A percentile compares a stretch with the other conserved stretches of the same genome.
phyloP scores from a whole-genome alignment of 2,329 filamentous ascomycete species.

The Epichloe glyceriae region DNA sequence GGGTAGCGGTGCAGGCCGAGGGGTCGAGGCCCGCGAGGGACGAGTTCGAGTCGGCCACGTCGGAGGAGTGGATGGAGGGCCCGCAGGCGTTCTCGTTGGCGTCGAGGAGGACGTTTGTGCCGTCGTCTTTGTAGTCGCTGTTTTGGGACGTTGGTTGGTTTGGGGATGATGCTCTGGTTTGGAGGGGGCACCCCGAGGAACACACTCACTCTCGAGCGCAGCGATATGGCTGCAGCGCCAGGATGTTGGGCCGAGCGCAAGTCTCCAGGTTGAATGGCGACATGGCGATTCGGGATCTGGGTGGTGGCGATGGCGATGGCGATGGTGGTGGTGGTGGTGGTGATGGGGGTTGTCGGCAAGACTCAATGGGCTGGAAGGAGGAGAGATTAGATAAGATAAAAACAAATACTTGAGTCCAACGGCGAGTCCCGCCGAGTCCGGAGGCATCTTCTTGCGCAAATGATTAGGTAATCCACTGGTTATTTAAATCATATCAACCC shows the following conservation, averaged over 20 bases:
- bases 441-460: background rate
- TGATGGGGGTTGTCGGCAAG: background rate
- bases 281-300: slow-evolving; percentile 23
- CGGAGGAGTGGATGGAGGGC: slow-evolving; percentile 52
- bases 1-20: slow-evolving; percentile 85
- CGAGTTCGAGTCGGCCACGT: slow-evolving; percentile 25
- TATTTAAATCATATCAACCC: too few species aligned
- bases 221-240: slow-evolving; percentile 64
- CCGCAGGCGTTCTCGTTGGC: slow-evolving; percentile 97
- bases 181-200: slow-evolving; percentile 5
- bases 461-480: too few species aligned
- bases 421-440: background rate
- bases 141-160: slow-evolving; percentile 7
- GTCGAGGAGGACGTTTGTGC: slow-evolving; percentile 88
- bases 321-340: too few species aligned
- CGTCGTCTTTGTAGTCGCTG: slow-evolving; percentile 98
- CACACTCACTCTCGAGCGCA: slow-evolving; percentile 64
- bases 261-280: slow-evolving; percentile 59
- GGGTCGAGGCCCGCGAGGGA: slow-evolving; percentile 43
- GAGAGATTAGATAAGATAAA: background rate
- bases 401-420: background rate
- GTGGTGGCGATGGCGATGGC: background rate
- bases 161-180: background rate
- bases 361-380: background rate
- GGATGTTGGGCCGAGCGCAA: slow-evolving; percentile 65